These are phyloP conservation scores for Copromyces sp. DNA, from an alignment of 495 filamentous ascomycete species.

Conservation along the genomic window DNA sequence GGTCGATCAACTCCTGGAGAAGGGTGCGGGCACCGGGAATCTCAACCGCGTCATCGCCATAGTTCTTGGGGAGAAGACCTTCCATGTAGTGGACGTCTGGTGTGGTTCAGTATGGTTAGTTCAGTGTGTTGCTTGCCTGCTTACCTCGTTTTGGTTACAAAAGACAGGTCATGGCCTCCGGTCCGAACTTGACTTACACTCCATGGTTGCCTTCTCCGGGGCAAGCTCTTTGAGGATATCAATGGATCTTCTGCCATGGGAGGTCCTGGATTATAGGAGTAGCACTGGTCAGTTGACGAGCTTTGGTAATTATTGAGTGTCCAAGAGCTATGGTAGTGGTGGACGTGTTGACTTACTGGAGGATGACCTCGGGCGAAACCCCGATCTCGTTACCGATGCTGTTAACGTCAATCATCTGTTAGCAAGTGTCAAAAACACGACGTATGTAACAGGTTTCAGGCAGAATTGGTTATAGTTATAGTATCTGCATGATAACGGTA, in stretches of 20 bases:
- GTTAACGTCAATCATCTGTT: not conserved
- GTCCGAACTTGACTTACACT: slow-evolving; percentile 50
- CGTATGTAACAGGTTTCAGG: too few species aligned
- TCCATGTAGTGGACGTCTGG: slow-evolving; percentile 74
- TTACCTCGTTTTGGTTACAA: not conserved
- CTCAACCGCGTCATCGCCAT: slow-evolving; percentile 69
- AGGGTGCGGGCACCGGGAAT: slow-evolving; percentile 56
- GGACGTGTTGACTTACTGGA: slow-evolving; percentile 34
- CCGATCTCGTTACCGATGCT: slow-evolving; percentile 78
- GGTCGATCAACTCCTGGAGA: slow-evolving; percentile 29
- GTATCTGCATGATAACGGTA: not conserved
- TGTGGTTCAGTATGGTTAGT: not conserved
- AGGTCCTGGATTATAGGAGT: slow-evolving; percentile 38
- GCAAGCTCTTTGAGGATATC: slow-evolving; percentile 68
- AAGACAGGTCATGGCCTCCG: not conserved
- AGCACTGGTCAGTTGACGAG: not conserved
- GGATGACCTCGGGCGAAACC: slow-evolving; percentile 69
- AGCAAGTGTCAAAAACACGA: not conserved
- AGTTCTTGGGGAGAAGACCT: slow-evolving; percentile 61
- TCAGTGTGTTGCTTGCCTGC: not conserved
- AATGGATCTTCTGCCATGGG: slow-evolving; percentile 79
- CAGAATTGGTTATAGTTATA: too few species aligned
- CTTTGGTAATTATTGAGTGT: not conserved
- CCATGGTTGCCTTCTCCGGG: slow-evolving; percentile 76
- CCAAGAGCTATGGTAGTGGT: not conserved